Conservation (phyloP, 495 filamentous ascomycete genomes). For the Aspergillus egyptiacus region DNA sequence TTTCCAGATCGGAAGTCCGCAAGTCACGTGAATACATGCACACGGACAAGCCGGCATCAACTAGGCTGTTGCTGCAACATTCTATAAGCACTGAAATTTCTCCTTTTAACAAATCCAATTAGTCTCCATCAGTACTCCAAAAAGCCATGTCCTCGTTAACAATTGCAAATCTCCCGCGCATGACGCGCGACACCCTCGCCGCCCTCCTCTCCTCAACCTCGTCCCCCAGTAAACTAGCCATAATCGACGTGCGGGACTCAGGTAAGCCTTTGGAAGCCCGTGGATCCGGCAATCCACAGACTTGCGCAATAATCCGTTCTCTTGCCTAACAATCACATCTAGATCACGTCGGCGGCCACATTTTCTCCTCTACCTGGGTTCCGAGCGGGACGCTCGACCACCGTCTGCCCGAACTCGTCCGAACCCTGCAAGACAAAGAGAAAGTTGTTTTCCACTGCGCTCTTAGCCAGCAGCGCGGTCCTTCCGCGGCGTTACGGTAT, state of each 20-base stretch:
- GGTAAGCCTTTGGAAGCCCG: slow-evolving; percentile 37
- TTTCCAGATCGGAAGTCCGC: slow-evolving; percentile 14
- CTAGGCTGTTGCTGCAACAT: no score
- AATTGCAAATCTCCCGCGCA: slow-evolving; percentile 56
- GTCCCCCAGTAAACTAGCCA: slow-evolving; percentile 48
- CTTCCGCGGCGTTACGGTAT: slow-evolving; percentile 42
- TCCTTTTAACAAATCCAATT: no score
- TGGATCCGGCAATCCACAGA: neutral
- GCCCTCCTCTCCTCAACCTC: slow-evolving; percentile 31
- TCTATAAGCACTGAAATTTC: no score
- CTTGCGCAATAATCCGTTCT: neutral
- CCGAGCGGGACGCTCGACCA: slow-evolving; percentile 68
- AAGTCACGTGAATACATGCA: slow-evolving; percentile 10
- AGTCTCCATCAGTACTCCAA: no score
- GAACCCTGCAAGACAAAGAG: slow-evolving; percentile 69
- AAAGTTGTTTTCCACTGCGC: slow-evolving; percentile 93
- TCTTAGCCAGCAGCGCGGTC: slow-evolving; percentile 76
- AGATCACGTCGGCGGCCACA: slow-evolving; percentile 95
- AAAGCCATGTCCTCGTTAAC: slow-evolving; percentile 54
- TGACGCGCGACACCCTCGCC: slow-evolving; percentile 59
- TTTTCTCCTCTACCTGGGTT: slow-evolving; percentile 62
- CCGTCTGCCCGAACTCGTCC: slow-evolving; percentile 73
- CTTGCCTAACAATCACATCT: neutral
- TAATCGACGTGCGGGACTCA: slow-evolving; percentile 86
- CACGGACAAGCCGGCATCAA: no score